A percentile compares a stretch with the other conserved stretches of the same genome.
Evolutionary conservation across 306 rosid genomes (phyloP).

Genomic region (Echinosophora koreensis): DNA sequence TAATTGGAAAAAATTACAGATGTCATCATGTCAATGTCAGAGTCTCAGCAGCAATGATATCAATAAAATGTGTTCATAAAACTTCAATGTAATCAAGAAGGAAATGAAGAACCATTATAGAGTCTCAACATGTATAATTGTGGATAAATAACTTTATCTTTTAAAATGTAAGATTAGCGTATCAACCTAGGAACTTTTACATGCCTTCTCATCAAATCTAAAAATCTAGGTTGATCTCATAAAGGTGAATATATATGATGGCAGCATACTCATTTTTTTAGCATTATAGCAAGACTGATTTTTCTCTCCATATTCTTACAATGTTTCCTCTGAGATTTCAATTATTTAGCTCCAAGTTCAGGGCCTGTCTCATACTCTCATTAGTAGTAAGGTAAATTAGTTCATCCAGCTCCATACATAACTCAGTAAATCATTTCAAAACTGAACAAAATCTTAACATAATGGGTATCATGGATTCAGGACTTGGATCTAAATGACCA

Average conservation of each 20-base stretch:
- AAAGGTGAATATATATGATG: constrained; percentile 13
- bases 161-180: not conserved
- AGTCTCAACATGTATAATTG: not conserved
- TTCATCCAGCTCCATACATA: constrained; percentile 33
- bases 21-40: constrained; percentile 4
- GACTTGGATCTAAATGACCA: too few relatives aligned
- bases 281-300: constrained; percentile 11
- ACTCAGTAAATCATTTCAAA: constrained; percentile 22
- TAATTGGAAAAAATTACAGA: constrained; percentile 6
- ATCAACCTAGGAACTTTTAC: constrained; percentile 23
- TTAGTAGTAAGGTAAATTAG: constrained; percentile 8
- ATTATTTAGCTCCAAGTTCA: constrained; percentile 24
- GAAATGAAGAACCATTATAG: not conserved
- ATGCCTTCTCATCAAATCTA: constrained; percentile 36
- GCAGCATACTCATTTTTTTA: constrained; percentile 18
- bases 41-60: constrained; percentile 8
- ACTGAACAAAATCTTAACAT: not conserved
- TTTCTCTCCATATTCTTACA: constrained; percentile 17
- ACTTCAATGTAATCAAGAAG: not conserved
- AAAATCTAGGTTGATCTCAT: constrained; percentile 35
- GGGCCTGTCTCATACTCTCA: not conserved
- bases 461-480: not conserved
- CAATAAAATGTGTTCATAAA: not conserved
- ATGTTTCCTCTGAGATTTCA: constrained; percentile 30
- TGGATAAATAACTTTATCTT: not conserved